These are phyloP conservation scores for Penicillium sp. DNA, from an alignment of 2,329 filamentous ascomycete genomes.

Conservation along the genomic window DNA sequence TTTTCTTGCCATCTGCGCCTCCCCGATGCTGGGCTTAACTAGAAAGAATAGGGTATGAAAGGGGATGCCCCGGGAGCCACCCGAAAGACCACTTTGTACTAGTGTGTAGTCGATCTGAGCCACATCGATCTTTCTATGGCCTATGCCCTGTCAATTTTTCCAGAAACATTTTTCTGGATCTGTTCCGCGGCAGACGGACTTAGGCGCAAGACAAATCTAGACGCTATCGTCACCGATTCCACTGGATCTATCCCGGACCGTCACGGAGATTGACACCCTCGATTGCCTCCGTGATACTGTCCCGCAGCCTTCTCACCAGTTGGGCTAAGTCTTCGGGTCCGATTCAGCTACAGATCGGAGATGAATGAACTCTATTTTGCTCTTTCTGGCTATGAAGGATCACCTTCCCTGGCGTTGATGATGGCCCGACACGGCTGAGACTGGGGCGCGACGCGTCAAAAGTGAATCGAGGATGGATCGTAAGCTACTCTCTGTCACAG, in stretches of 20 bases:
- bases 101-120: neutral
- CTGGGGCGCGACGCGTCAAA: neutral
- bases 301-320: neutral
- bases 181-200: neutral
- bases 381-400: constrained; percentile 14
- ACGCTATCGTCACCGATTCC: neutral
- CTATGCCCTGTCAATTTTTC: neutral
- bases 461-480: neutral
- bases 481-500: neutral
- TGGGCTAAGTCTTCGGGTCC: neutral
- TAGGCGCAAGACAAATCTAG: neutral
- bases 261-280: neutral
- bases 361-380: constrained; percentile 9
- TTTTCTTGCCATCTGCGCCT: constrained; percentile 18
- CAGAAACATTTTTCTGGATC: neutral
- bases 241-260: neutral
- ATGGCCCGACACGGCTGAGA: neutral
- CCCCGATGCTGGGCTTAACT: constrained; percentile 17
- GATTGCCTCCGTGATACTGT: neutral
- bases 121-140: neutral
- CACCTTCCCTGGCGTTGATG: constrained; percentile 15
- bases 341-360: constrained; percentile 11
- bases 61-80: neutral
- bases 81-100: neutral
- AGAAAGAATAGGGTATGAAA: neutral